Base-by-base conservation (phyloP, 345 rosid genomes). In the Mangifera indica region DNA sequence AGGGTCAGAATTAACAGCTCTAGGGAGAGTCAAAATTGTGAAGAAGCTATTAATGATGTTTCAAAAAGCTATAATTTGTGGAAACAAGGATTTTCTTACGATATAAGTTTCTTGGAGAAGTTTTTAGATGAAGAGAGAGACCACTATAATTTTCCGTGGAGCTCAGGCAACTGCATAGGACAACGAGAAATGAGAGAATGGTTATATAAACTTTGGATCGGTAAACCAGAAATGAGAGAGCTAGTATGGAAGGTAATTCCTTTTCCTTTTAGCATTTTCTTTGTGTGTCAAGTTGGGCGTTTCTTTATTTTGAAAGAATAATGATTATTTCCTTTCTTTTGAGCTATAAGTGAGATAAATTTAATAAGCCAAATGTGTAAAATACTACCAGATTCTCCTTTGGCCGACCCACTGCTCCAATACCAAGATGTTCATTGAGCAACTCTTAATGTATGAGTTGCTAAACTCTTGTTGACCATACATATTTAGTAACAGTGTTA, bases 181-280 rank as follows among this genome's bases (percentile, higher is more conserved):
- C 97, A 87, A 61, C 87, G 98, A 77, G 97, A 94, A 85, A 87
- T 94, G 97, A 90, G 98, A 72, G 89, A 82, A 26, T 94, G 98
- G 98, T 73, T 94, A 74, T 85, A 73, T 66, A 90, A 81, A 80
- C 97, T 94, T 72, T 94, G 98, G 98, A 71, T 78, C 72, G 70
- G 79, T 48, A 94, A 89, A 73, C 95, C 97, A 26, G 95, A 70
- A 81, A 80, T 87, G 85, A 84, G 98, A 81, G 84, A 82, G 26
- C 86, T 90, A 26, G 72, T 88, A 75, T 94, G 98, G 98, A 94
- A 94, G 98, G 98, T 94, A 73, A 22, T 54, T 1, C 42, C 18
- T 70, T 25, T 21, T n/a, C 21, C 9, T 58, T n/a, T 54, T 45
- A 29, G 61, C 67, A 51, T 71, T 44, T 44, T 76, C 52, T 70